Evolutionary conservation across 192 early-diverging fungal species (phyloP).

Genomic region (Phlyctochytrium arcticum): DNA sequence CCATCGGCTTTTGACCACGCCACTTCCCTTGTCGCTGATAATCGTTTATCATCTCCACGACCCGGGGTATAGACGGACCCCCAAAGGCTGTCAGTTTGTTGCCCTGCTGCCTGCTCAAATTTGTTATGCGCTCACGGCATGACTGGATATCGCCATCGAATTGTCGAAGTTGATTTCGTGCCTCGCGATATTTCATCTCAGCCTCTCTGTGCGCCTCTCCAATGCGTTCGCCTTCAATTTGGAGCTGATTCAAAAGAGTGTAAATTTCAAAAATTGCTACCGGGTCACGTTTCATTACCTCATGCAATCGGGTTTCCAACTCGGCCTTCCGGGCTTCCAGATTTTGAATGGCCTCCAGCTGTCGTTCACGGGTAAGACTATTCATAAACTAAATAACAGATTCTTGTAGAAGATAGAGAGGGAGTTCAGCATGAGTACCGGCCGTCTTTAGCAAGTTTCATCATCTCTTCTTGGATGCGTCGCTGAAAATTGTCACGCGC

Average conservation of each 20-base stretch:
- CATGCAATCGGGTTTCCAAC: not conserved
- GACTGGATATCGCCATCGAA: slow-evolving; percentile 11
- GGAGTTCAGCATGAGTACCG: not conserved
- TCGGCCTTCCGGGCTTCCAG: not conserved
- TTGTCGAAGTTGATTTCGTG: not conserved
- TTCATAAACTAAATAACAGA: not conserved
- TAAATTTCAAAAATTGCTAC: not conserved
- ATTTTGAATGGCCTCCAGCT: not conserved
- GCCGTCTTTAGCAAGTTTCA: slow-evolving; percentile 14
- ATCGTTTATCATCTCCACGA: slow-evolving; percentile 65
- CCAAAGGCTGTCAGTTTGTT: slow-evolving; percentile 70
- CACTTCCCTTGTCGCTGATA: slow-evolving; percentile 70
- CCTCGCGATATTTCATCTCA: slow-evolving; percentile 26
- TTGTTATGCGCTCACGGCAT: slow-evolving; percentile 34
- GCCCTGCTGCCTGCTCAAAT: slow-evolving; percentile 57
- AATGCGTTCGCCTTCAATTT: slow-evolving; percentile 14
- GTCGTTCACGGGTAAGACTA: slow-evolving; percentile 7
- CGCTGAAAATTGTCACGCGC: slow-evolving; percentile 22
- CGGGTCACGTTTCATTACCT: not conserved
- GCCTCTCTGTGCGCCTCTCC: slow-evolving; percentile 13
- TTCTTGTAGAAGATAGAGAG: too few relatives aligned
- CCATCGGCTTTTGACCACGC: slow-evolving; percentile 58
- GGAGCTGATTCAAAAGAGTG: slow-evolving; percentile 4
- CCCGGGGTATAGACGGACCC: slow-evolving; percentile 75
- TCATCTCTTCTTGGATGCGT: slow-evolving; percentile 43